Evolutionary conservation across 352 stramenopile species (phyloP).

Genomic region (Sclerospora graminicola): DNA sequence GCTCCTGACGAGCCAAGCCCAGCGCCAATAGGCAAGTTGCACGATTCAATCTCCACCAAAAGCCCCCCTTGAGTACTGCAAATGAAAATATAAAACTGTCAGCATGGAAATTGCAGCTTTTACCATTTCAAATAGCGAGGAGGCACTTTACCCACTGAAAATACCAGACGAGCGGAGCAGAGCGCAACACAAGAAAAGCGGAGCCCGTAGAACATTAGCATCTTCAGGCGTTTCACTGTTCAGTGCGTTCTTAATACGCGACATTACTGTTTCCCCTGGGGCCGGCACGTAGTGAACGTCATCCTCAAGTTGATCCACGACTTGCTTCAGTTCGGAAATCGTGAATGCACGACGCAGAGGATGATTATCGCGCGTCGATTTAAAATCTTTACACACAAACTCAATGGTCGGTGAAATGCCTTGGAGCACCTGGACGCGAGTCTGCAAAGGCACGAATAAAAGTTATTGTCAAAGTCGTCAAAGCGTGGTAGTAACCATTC

Average conservation of each 20-base stretch:
- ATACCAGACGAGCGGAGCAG: constrained; percentile 34
- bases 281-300: constrained; percentile 37
- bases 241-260: constrained; percentile 40
- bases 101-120: background rate
- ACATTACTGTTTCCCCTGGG: constrained; percentile 29
- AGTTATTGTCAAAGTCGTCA: background rate
- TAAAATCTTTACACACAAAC: constrained; percentile 46
- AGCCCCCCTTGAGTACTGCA: constrained; percentile 20
- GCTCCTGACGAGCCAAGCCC: constrained; percentile 88
- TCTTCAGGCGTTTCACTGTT: constrained; percentile 29
- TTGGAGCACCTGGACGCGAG: constrained; percentile 10
- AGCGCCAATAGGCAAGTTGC: constrained; percentile 70
- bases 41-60: constrained; percentile 35
- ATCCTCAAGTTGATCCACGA: constrained; percentile 22
- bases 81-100: background rate
- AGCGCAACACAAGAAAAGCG: constrained; percentile 49
- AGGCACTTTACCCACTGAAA: constrained; percentile 12
- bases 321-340: constrained; percentile 17
- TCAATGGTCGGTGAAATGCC: constrained; percentile 18
- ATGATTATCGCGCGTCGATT: constrained; percentile 18
- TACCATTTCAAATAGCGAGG: background rate
- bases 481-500: background rate
- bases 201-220: constrained; percentile 34
- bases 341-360: constrained; percentile 29
- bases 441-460: constrained; percentile 11